These are phyloP conservation scores for Hamamelis virginiana DNA, from an alignment of 164 flowering plant species.

Conservation along the genomic window DNA sequence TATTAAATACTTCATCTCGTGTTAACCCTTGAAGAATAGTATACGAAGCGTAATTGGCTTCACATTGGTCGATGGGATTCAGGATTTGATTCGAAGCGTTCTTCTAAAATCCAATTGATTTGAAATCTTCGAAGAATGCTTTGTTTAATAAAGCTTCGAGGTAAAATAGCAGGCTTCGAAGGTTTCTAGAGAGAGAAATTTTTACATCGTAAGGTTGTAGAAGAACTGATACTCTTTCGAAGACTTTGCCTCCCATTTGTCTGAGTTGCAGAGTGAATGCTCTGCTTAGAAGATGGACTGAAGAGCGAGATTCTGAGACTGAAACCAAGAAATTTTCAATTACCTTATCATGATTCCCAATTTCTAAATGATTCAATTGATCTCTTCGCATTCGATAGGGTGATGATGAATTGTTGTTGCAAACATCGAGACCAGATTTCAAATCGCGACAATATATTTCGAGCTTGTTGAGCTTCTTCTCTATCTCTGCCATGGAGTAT, in stretches of 20 bases:
- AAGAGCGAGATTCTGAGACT: constrained; percentile 60
- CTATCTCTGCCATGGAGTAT: constrained; percentile 78
- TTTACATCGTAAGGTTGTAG: constrained; percentile 70
- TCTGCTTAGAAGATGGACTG: constrained; percentile 56
- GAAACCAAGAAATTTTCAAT: constrained; percentile 58
- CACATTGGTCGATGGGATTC: constrained; percentile 68
- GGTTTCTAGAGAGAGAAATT: constrained; percentile 44
- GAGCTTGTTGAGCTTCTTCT: constrained; percentile 83
- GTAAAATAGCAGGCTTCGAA: constrained; percentile 39
- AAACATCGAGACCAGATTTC: constrained; percentile 69
- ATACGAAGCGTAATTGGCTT: constrained; percentile 50
- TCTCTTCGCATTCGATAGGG: constrained; percentile 6
- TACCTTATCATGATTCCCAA: constrained; percentile 25
- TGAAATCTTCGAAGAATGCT: constrained; percentile 86
- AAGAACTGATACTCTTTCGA: constrained; percentile 49
- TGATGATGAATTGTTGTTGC: constrained; percentile 35
- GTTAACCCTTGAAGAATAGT: constrained; percentile 45
- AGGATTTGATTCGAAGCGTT: constrained; percentile 37
- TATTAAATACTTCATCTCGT: constrained; percentile 85
- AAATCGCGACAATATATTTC: constrained; percentile 70
- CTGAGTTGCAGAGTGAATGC: constrained; percentile 59
- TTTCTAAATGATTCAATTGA: constrained; percentile 7
- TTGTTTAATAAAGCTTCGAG: constrained; percentile 70
- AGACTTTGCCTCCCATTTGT: constrained; percentile 53
- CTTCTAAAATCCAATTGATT: constrained; percentile 59